Evolutionary conservation across 2,329 filamentous ascomycete species (phyloP).

Genomic region (Bipolaris bicolor): DNA sequence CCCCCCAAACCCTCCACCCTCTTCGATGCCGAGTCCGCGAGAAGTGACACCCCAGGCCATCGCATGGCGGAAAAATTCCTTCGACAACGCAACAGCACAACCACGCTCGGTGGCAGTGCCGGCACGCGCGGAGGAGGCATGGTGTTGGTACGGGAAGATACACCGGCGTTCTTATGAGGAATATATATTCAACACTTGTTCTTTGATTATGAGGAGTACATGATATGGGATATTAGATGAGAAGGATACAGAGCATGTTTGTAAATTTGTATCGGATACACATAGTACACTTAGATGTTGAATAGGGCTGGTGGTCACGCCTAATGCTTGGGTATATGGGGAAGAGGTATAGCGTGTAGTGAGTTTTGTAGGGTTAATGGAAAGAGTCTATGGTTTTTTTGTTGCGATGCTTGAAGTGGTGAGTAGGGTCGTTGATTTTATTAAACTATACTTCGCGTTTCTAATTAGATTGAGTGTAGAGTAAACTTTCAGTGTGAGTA

Average conservation of each 20-base stretch:
- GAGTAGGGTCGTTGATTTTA: no score
- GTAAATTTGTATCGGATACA: neutral
- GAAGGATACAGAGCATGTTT: neutral
- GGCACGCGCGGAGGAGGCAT: conserved; percentile 10
- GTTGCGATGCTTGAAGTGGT: no score
- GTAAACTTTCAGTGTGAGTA: no score
- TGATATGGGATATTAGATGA: neutral
- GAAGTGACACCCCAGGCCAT: conserved; percentile 38
- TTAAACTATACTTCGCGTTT: no score
- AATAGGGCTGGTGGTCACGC: no score
- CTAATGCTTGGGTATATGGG: neutral
- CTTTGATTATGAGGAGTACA: neutral
- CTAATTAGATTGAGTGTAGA: no score
- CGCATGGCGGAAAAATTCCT: conserved; percentile 42
- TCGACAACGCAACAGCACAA: conserved; percentile 24
- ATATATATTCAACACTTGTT: neutral
- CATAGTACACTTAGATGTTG: neutral
- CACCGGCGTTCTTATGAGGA: conserved; percentile 28
- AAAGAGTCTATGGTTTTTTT: neutral
- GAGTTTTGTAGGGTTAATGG: neutral
- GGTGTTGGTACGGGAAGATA: conserved; percentile 28
- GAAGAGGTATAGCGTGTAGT: neutral
- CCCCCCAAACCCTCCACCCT: conserved; percentile 22
- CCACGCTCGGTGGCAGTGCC: conserved; percentile 1
- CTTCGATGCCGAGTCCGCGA: conserved; percentile 14